Evolutionary conservation across 1,284 basidiomycete genomes (phyloP).

Genomic region (Moesziomyces parantarcticus): DNA sequence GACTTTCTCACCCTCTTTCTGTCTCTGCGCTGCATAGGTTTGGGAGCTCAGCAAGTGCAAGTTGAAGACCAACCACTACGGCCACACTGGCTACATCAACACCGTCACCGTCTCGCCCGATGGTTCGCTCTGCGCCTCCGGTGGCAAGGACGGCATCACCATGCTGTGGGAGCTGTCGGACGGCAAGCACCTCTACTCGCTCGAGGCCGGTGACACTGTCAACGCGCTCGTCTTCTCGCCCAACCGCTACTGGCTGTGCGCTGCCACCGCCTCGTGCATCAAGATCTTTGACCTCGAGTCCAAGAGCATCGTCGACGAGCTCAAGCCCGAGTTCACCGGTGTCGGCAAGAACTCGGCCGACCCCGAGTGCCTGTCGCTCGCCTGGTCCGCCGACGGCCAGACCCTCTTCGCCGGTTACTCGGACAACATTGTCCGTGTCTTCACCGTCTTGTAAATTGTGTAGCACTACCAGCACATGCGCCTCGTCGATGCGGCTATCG

Average conservation of each 20-base stretch:
- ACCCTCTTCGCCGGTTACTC: conserved; percentile 83
- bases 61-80: conserved; percentile 99
- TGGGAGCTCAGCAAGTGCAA: conserved; percentile 99
- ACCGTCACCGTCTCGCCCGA: conserved; percentile 98
- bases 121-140: conserved; percentile 97
- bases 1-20: conserved; percentile 4
- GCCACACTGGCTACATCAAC: conserved; percentile 99
- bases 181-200: conserved; percentile 99
- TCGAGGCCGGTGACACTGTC: conserved; percentile 98
- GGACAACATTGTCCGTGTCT: conserved; percentile 69
- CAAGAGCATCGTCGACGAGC: conserved; percentile 97
- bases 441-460: conserved; percentile 65
- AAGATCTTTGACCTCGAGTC: conserved; percentile 75
- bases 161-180: conserved; percentile 99
- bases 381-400: conserved; percentile 98
- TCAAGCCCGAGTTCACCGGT: conserved; percentile 74
- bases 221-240: conserved; percentile 99
- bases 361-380: conserved; percentile 96
- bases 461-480: conserved; percentile 1
- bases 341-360: conserved; percentile 82
- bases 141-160: conserved; percentile 95
- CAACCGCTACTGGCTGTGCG: conserved; percentile 93
- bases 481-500: conserved; percentile 12
- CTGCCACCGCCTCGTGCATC: conserved; percentile 95
- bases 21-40: conserved; percentile 75